Conservation (phyloP, 345 rosid species). For the Euphorbia pulcherrima region DNA sequence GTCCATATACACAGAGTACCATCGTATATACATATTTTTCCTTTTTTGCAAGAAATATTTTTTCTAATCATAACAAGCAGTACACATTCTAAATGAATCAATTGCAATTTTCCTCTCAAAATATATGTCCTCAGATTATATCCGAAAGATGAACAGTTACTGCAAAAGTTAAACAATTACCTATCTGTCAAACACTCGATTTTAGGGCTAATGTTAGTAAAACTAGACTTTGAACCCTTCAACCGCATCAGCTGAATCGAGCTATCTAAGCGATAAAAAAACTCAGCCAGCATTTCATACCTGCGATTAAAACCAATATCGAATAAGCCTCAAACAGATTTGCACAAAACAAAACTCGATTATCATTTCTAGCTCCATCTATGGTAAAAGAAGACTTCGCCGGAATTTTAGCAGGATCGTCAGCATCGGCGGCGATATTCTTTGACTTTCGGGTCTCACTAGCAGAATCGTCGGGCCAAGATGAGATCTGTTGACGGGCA, state of each 20-base stretch:
- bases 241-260: conserved; percentile 49
- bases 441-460: background rate
- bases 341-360: background rate
- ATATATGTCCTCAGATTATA: no score
- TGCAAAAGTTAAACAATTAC: no score
- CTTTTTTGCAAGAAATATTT: no score
- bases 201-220: conserved; percentile 47
- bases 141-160: no score
- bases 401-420: conserved; percentile 18
- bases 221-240: conserved; percentile 52
- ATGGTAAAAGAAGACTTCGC: conserved; percentile 10
- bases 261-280: conserved; percentile 62
- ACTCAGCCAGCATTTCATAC: conserved; percentile 52
- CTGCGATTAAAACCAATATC: conserved; percentile 27
- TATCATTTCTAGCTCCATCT: background rate
- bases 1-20: no score
- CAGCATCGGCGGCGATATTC: background rate
- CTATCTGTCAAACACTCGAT: conserved; percentile 68
- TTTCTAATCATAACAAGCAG: no score
- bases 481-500: conserved; percentile 23
- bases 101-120: no score
- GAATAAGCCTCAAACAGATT: background rate
- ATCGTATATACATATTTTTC: no score
- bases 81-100: no score
- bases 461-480: conserved; percentile 23